phyloP scores from a whole-genome alignment of 192 early-diverging fungal species.

The Rhizoclosmatium globosum region DNA sequence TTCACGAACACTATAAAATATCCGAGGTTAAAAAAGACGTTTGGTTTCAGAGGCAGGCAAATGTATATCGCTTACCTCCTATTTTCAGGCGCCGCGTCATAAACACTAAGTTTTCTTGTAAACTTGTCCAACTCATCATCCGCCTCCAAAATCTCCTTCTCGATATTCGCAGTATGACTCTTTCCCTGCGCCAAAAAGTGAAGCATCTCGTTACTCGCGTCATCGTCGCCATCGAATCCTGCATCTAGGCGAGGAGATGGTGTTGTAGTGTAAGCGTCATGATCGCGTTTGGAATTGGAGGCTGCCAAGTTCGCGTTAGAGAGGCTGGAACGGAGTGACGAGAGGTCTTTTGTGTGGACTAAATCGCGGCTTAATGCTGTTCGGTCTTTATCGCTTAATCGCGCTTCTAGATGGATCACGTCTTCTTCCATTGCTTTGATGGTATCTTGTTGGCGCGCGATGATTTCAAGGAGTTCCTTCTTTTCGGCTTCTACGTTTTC shows the following conservation, averaged over 20 bases:
- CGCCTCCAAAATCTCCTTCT: slow-evolving; percentile 16
- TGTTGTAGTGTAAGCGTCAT: background rate
- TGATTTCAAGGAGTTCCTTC: slow-evolving; percentile 27
- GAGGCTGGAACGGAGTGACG: slow-evolving; percentile 13
- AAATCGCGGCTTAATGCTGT: background rate
- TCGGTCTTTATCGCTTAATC: slow-evolving; percentile 11
- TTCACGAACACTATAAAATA: no score
- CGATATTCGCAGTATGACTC: background rate
- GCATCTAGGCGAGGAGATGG: background rate
- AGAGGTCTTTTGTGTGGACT: background rate
- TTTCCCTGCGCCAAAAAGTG: slow-evolving; percentile 2
- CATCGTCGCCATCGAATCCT: background rate
- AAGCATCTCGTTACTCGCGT: slow-evolving; percentile 13
- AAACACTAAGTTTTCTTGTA: background rate
- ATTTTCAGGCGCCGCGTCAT: no score
- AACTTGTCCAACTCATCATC: slow-evolving; percentile 3
- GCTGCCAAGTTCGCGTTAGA: slow-evolving; percentile 16
- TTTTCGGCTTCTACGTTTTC: slow-evolving; percentile 27
- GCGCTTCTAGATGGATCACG: background rate
- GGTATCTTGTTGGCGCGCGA: slow-evolving; percentile 38
- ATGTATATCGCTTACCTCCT: no score
- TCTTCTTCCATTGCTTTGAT: slow-evolving; percentile 39
- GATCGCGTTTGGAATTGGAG: background rate
- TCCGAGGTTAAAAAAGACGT: no score
- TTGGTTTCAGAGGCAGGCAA: no score